Evolutionary conservation across 106 monocot species (phyloP), one percentile per base, ranked within the genome.

Genomic region (Cymbidium sinense): DNA sequence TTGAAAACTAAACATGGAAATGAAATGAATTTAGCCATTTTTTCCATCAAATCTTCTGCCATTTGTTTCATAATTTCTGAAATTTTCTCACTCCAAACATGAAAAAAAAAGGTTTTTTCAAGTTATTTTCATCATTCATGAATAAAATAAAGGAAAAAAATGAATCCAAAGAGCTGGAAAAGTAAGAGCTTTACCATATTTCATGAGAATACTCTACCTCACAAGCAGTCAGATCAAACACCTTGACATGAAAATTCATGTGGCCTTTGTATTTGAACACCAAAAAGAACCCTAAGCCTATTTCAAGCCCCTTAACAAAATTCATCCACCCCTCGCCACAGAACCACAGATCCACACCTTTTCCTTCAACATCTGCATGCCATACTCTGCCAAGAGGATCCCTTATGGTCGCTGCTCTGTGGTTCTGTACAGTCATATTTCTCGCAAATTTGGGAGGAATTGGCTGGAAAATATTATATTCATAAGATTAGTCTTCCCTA

Each of bases 171-270:
- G 13, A 47, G 15, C 47, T 47, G 47, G 13, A 47, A 47, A 47
- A 15, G 37, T 15, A 47, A 47, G 47, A 47, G 20, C 19, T 12
- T 36, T 71, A 71, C 71, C 71, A 71, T 36, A 36, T 21, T 37
- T 71, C 71, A n/a, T 21, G 37, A 34, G 77, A 36, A 64, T 77
- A 77, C 21, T 23, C 77, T 27, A 61, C n/a, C 36, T 61, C 77
- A 77, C 61, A 77, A 62, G 77, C 61, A 27, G 19, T 77, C 1
- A 77, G 58, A 62, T 77, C 77, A 37, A 61, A 77, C 12, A 62
- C 77, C 28, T 77, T 77, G 77, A 77, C 55, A 64, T 62, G 1
- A 12, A 77, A 77, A 0, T 36, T 25, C 34, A 58, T 34, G 37
- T 77, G 62, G 55, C 77, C 77, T 62, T 77, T 58, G 61, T 77